Conservation (phyloP, 768 basidiomycete species). For the Trichaptum fuscoviolaceum region DNA sequence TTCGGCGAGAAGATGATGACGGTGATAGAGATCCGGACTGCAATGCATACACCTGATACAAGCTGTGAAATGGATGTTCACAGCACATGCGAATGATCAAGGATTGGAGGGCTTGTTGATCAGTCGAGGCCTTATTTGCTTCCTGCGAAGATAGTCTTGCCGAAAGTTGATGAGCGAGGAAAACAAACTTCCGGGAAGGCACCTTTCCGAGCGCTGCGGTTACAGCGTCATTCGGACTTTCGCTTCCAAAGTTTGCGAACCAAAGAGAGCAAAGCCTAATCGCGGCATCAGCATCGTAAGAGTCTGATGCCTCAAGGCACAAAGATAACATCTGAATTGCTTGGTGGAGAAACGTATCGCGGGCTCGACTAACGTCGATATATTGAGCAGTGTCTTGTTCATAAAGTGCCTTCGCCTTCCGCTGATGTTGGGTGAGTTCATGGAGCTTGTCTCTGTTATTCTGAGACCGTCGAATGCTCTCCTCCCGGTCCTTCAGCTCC, state of each 20-base stretch:
- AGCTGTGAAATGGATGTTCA: constrained; percentile 91
- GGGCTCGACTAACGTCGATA: constrained; percentile 35
- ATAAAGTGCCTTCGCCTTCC: constrained; percentile 43
- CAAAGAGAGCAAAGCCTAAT: constrained; percentile 87
- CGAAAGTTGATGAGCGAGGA: constrained; percentile 88
- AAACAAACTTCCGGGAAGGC: constrained; percentile 85
- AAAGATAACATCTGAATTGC: constrained; percentile 85
- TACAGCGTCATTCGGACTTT: constrained; percentile 38
- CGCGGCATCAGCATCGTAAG: constrained; percentile 68
- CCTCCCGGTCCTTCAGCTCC: constrained; percentile 56
- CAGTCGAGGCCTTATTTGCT: constrained; percentile 24
- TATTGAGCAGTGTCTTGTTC: constrained; percentile 47
- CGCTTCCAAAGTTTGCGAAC: constrained; percentile 80
- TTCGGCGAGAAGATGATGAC: background rate
- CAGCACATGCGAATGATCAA: constrained; percentile 71
- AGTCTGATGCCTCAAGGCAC: constrained; percentile 63
- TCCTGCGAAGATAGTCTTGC: constrained; percentile 66
- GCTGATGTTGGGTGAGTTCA: constrained; percentile 32
- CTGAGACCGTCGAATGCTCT: constrained; percentile 20
- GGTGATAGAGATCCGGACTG: constrained; percentile 28
- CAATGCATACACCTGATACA: constrained; percentile 86
- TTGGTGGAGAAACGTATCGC: constrained; percentile 59
- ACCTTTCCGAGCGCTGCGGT: constrained; percentile 47
- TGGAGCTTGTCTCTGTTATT: constrained; percentile 13
- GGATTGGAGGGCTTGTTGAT: constrained; percentile 56